Evolutionary conservation across 768 basidiomycete genomes (phyloP), one percentile per base, ranked within the genome.

Genomic region (Clitopilus hobsonii): DNA sequence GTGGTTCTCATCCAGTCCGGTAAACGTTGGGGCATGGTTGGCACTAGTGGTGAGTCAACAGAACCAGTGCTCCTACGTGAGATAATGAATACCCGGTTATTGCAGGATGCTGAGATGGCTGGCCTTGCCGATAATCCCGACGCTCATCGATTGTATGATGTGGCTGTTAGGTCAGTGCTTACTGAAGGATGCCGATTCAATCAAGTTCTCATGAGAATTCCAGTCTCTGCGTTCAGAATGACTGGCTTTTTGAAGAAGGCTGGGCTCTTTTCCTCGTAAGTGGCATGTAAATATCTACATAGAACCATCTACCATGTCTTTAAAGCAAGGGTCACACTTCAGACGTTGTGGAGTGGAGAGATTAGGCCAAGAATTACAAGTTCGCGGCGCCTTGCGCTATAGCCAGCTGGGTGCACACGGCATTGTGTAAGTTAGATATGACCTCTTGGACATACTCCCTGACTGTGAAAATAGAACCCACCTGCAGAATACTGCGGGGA

Each of bases 381-480:
- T 81, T 38, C 79, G 85, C 27, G 87, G 83, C 0, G 84, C 88
- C 56, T 70, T 81, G 6, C 75, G 84, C 6, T 85, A 88, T 61
- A 69, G 79, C 4, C 85, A 87, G 62, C 88, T 85, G 86, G 87
- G 87, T 22, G 87, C 88, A 24, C 78, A 78, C 55, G 88, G 86
- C 25, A 83, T 89, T 56, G 85, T 85, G 84, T 85, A 70, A 54
- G 84, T 69, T 13, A 24, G 51, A 10, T 4, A 36, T 5, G 36
- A 25, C 38, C 54, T 14, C 55, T 26, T 41, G 16, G 18, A 18
- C 8, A 7, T 25, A 10, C 27, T 28, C 23, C 49, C 20, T 51
- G 7, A 48, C 51, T 47, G 29, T 53, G 50, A 48, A 36, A n/a
- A 47, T 58, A 86, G 86, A 20, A 73, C 77, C 41, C 69, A 83